Evolutionary conservation across 768 basidiomycete species (phyloP).

Genomic region (Rhizopogon roseolus): DNA sequence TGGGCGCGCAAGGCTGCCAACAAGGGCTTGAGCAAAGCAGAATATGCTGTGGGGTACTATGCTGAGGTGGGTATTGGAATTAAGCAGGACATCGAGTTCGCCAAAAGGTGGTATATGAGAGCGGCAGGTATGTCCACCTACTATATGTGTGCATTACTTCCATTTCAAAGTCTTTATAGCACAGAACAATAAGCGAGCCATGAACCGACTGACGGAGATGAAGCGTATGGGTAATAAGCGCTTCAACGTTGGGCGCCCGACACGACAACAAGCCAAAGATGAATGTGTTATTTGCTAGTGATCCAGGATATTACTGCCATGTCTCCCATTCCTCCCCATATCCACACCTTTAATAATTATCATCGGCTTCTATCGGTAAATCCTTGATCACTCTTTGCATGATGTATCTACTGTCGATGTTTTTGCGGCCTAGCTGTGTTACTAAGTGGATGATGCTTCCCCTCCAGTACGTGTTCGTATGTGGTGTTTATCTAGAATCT

Average conservation of each 20-base stretch:
- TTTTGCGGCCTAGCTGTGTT: neutral
- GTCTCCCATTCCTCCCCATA: neutral
- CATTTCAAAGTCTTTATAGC: slow-evolving; percentile 42
- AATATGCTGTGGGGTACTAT: slow-evolving; percentile 98
- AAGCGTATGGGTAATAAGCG: slow-evolving; percentile 84
- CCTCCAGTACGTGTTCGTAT: too few relatives aligned
- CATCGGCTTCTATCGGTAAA: neutral
- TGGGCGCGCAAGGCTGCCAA: slow-evolving; percentile 97
- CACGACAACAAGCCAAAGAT: slow-evolving; percentile 88
- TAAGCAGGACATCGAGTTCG: slow-evolving; percentile 92
- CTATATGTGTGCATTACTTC: neutral
- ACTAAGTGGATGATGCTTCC: neutral
- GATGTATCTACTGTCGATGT: slow-evolving; percentile 15
- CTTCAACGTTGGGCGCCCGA: slow-evolving; percentile 75
- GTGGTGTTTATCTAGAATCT: too few relatives aligned
- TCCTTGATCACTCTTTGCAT: slow-evolving; percentile 4
- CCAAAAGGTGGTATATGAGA: slow-evolving; percentile 98
- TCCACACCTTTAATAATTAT: neutral
- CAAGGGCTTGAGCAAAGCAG: slow-evolving; percentile 93
- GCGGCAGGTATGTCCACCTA: slow-evolving; percentile 74
- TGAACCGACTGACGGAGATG: slow-evolving; percentile 93
- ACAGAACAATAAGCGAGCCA: slow-evolving; percentile 97
- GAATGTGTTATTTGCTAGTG: slow-evolving; percentile 80
- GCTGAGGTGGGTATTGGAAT: slow-evolving; percentile 97
- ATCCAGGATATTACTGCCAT: neutral